A percentile compares a stretch with the other conserved stretches of the same genome.
Conservation (phyloP, 371 early-diverging fungal genomes). For the Lichtheimia ramosa region DNA sequence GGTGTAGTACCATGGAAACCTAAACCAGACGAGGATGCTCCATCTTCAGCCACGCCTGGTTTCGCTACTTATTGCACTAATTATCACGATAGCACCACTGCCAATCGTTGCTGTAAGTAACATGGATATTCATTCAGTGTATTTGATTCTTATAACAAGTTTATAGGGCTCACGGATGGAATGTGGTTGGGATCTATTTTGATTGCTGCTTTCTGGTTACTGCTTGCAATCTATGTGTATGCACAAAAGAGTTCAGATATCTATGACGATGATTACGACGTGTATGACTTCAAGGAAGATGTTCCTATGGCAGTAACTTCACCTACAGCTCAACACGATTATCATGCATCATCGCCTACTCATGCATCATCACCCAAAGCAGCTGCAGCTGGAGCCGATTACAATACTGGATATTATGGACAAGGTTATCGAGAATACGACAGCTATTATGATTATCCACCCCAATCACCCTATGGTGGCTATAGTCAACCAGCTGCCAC, state of each 20-base stretch:
- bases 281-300: slow-evolving; percentile 24
- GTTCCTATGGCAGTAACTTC: slow-evolving; percentile 27
- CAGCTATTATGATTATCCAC: slow-evolving; percentile 19
- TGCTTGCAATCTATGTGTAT: slow-evolving; percentile 17
- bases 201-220: slow-evolving; percentile 19
- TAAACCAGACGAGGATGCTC: background rate
- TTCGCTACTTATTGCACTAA: slow-evolving; percentile 26
- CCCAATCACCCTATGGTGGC: slow-evolving; percentile 19
- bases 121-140: background rate
- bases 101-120: slow-evolving; percentile 39
- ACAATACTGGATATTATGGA: too few relatives aligned
- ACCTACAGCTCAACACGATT: background rate
- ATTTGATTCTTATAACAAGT: too few relatives aligned
- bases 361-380: background rate
- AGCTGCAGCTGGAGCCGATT: too few relatives aligned
- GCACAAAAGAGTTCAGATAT: slow-evolving; percentile 23
- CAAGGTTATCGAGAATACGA: slow-evolving; percentile 13
- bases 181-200: slow-evolving; percentile 22
- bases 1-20: slow-evolving; percentile 36
- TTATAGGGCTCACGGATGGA: slow-evolving; percentile 26
- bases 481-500: slow-evolving; percentile 14
- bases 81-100: slow-evolving; percentile 11
- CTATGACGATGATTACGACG: slow-evolving; percentile 25
- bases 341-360: slow-evolving; percentile 14
- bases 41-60: slow-evolving; percentile 13